These are phyloP conservation scores for Eucalyptus polybractea DNA, from an alignment of 345 rosid species.

Conservation along the genomic window DNA sequence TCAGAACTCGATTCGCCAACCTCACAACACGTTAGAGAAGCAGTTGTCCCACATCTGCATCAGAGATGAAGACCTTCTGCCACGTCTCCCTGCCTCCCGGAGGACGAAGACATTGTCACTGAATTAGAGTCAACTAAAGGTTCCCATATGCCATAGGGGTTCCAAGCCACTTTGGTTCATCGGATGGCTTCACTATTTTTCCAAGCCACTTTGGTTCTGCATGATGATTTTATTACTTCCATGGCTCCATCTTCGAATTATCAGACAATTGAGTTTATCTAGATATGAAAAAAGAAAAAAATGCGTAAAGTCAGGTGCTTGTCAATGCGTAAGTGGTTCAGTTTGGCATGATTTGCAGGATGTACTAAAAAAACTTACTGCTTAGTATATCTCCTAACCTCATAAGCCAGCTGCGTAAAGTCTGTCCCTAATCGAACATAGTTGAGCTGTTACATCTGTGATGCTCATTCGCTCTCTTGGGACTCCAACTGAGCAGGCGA, in stretches of 20 bases:
- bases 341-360: neutral
- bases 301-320: neutral
- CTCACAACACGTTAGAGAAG: too few relatives aligned
- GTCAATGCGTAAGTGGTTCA: neutral
- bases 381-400: neutral
- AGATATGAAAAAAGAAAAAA: neutral
- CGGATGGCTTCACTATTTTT: neutral
- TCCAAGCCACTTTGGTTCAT: too few relatives aligned
- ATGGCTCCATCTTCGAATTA: neutral
- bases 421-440: neutral
- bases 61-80: too few relatives aligned
- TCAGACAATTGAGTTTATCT: neutral
- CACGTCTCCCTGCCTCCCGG: neutral
- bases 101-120: neutral
- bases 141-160: neutral
- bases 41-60: too few relatives aligned
- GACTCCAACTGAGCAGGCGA: conserved; percentile 1
- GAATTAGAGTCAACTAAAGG: neutral
- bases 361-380: neutral
- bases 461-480: neutral
- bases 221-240: neutral
- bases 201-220: neutral
- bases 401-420: neutral
- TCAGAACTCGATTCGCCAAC: too few relatives aligned
- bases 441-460: neutral